Percentiles rank a stretch among this genome's conserved stretches.
phyloP scores from a whole-genome alignment of 805 yeast genomes.

The Candida wancherniae region DNA sequence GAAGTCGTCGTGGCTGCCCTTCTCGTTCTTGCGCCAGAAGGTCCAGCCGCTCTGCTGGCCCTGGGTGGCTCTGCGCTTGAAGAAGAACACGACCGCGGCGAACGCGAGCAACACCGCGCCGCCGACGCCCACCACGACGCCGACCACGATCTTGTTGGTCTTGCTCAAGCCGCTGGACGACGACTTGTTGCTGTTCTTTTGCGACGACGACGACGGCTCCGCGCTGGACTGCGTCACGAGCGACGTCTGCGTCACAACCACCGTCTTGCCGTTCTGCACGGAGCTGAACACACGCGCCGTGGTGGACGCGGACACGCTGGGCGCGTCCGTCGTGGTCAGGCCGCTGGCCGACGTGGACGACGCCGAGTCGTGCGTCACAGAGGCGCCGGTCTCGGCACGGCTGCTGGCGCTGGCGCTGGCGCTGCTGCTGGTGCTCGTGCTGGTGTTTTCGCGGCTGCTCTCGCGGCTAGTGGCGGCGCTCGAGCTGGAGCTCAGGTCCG shows the following conservation, averaged over 20 bases:
- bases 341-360: neutral
- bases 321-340: conserved; percentile 1
- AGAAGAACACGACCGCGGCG: conserved; percentile 28
- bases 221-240: conserved; percentile 21
- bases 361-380: too few species aligned
- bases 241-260: conserved; percentile 38
- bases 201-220: conserved; percentile 22
- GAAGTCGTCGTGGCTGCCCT: conserved; percentile 33
- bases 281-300: conserved; percentile 26
- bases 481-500: neutral
- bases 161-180: conserved; percentile 34
- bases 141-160: conserved; percentile 42
- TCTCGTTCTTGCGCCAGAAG: conserved; percentile 44
- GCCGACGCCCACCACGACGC: conserved; percentile 46
- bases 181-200: conserved; percentile 9
- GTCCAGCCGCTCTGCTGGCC: conserved; percentile 36
- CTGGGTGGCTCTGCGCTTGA: conserved; percentile 31
- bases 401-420: conserved; percentile 1
- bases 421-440: neutral
- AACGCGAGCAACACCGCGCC: conserved; percentile 37
- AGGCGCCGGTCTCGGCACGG: too few species aligned
- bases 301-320: conserved; percentile 3
- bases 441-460: neutral
- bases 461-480: neutral
- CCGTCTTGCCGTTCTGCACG: conserved; percentile 33